Evolutionary conservation across 768 basidiomycete genomes (phyloP).

Genomic region (Boletus insuetus): DNA sequence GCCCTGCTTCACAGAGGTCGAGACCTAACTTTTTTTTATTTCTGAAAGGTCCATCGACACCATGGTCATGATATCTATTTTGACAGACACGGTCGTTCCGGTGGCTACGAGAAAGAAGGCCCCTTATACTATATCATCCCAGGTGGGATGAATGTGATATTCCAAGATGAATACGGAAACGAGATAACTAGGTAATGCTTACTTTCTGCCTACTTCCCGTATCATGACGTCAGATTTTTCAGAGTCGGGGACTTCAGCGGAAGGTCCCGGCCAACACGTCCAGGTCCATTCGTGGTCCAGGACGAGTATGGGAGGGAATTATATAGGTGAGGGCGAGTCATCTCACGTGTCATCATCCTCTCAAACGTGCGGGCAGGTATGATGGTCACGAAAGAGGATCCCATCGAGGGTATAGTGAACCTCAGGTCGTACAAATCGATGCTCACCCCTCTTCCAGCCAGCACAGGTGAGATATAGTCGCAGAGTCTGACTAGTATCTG

Average conservation of each 20-base stretch:
- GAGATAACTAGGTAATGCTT: conserved; percentile 55
- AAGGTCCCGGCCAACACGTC: conserved; percentile 25
- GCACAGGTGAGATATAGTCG: conserved; percentile 17
- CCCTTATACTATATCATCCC: conserved; percentile 63
- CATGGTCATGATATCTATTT: conserved; percentile 21
- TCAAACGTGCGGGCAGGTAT: conserved; percentile 21
- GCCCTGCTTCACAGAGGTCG: neutral
- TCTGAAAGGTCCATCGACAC: conserved; percentile 24
- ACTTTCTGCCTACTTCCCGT: neutral
- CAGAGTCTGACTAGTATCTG: conserved; percentile 1
- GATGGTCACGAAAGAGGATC: conserved; percentile 23
- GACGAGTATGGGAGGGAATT: conserved; percentile 58
- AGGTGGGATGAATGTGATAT: conserved; percentile 60
- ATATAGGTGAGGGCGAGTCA: conserved; percentile 42
- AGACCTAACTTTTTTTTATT: conserved; percentile 6
- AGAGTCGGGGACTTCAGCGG: conserved; percentile 54
- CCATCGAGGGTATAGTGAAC: conserved; percentile 23
- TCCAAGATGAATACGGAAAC: conserved; percentile 62
- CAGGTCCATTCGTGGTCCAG: conserved; percentile 52
- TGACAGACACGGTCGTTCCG: conserved; percentile 20
- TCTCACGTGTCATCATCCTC: neutral
- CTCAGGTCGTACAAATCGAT: conserved; percentile 27
- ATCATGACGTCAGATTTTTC: neutral
- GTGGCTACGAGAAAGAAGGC: conserved; percentile 21
- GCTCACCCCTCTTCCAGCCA: conserved; percentile 16